Evolutionary conservation across 2,329 filamentous ascomycete genomes (phyloP).

Genomic region (Aspergillus hortae): DNA sequence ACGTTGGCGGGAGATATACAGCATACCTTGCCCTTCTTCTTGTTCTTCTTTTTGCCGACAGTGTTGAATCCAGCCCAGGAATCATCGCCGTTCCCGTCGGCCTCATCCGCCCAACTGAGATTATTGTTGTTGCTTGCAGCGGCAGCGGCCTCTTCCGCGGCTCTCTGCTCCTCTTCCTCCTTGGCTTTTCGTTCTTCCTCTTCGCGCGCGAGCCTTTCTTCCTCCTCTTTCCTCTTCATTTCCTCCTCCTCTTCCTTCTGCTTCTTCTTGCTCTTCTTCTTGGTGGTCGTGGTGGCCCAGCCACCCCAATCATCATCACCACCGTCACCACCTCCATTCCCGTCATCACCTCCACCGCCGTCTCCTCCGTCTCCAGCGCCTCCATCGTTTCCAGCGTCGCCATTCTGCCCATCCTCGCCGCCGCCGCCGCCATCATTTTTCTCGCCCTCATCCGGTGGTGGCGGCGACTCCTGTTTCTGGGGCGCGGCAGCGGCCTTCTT

Average conservation of each 20-base stretch:
- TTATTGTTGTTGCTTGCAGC: constrained; percentile 24
- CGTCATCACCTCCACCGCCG: constrained; percentile 31
- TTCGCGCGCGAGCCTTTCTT: constrained; percentile 23
- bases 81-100: constrained; percentile 46
- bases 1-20: not conserved
- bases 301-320: constrained; percentile 40
- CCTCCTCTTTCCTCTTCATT: constrained; percentile 25
- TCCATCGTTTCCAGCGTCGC: constrained; percentile 29
- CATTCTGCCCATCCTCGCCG: constrained; percentile 12
- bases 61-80: constrained; percentile 50
- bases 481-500: constrained; percentile 15
- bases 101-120: constrained; percentile 46
- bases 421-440: constrained; percentile 17
- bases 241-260: constrained; percentile 29
- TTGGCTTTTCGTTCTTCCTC: constrained; percentile 22
- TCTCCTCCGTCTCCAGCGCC: constrained; percentile 32
- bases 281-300: constrained; percentile 32
- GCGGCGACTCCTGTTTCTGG: constrained; percentile 10
- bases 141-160: constrained; percentile 27
- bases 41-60: constrained; percentile 55
- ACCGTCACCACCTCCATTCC: constrained; percentile 28
- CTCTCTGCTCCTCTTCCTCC: constrained; percentile 27
- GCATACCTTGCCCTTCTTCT: constrained; percentile 54
- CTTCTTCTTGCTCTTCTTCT: constrained; percentile 35
- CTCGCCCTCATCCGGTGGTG: constrained; percentile 27